These are phyloP conservation scores for Aspergillus ostianus DNA, from an alignment of 495 filamentous ascomycete genomes.

Conservation along the genomic window DNA sequence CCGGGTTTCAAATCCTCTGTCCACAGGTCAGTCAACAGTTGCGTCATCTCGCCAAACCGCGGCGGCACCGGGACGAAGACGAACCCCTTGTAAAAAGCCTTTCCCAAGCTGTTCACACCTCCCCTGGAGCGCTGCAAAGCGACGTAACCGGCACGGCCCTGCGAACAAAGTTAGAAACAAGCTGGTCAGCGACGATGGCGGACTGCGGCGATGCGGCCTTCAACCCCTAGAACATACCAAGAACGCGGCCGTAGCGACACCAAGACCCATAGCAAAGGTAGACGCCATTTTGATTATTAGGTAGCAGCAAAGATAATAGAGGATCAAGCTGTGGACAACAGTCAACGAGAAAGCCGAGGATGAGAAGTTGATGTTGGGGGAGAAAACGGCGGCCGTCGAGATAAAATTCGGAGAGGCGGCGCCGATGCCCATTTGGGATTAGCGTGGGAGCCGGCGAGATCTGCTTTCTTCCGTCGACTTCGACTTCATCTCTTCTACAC, in stretches of 20 bases:
- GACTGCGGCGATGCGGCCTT: not conserved
- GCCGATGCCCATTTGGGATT: slow-evolving; percentile 20
- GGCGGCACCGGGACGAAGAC: slow-evolving; percentile 19
- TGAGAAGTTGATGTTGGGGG: slow-evolving; percentile 14
- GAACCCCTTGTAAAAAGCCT: slow-evolving; percentile 88
- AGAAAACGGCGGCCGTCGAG: slow-evolving; percentile 16
- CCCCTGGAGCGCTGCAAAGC: slow-evolving; percentile 81
- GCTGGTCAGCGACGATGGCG: slow-evolving; percentile 13
- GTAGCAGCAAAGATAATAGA: slow-evolving; percentile 1
- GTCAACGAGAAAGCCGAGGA: slow-evolving; percentile 5
- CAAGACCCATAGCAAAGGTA: slow-evolving; percentile 71
- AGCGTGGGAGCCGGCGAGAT: slow-evolving; percentile 10
- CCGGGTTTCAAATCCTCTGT: slow-evolving; percentile 79
- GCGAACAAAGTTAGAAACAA: slow-evolving; percentile 12
- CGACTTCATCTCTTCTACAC: too few species aligned
- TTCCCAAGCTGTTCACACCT: slow-evolving; percentile 73
- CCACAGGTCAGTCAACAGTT: slow-evolving; percentile 17
- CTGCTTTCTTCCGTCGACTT: slow-evolving; percentile 6
- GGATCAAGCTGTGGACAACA: not conserved
- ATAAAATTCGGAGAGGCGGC: slow-evolving; percentile 30
- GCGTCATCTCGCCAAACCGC: not conserved
- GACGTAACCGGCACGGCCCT: slow-evolving; percentile 90
- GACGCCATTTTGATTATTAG: slow-evolving; percentile 62
- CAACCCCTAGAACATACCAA: slow-evolving; percentile 50
- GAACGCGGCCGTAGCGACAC: slow-evolving; percentile 75